Evolutionary conservation across 2,329 filamentous ascomycete genomes (phyloP).

Genomic region (Cryphonectria radicalis): DNA sequence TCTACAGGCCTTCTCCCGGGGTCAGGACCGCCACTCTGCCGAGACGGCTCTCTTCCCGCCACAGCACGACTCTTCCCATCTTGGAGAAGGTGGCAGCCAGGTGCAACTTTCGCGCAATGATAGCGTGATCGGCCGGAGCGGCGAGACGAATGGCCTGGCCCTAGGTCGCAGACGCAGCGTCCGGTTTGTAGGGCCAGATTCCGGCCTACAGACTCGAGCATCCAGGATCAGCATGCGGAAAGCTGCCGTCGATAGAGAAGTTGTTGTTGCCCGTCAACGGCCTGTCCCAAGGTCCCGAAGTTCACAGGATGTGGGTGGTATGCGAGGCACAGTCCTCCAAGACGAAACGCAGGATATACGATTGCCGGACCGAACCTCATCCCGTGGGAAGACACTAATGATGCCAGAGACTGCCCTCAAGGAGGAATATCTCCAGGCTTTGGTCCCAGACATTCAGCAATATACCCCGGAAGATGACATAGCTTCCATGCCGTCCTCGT

Average conservation of each 20-base stretch:
- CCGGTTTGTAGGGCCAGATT: constrained; percentile 49
- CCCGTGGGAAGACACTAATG: constrained; percentile 21
- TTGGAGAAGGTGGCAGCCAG: constrained; percentile 26
- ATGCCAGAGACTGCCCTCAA: constrained; percentile 10
- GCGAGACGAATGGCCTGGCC: constrained; percentile 32
- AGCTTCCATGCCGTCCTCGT: constrained; percentile 52
- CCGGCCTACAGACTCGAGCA: constrained; percentile 27
- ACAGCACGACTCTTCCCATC: constrained; percentile 28
- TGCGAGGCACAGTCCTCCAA: constrained; percentile 1
- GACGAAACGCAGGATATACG: constrained; percentile 5
- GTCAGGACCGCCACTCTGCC: constrained; percentile 46
- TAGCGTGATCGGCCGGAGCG: constrained; percentile 30
- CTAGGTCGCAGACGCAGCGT: constrained; percentile 58
- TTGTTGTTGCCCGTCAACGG: background rate
- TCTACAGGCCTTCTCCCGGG: constrained; percentile 60
- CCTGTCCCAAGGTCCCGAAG: constrained; percentile 21
- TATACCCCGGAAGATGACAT: constrained; percentile 54
- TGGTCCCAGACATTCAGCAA: constrained; percentile 46
- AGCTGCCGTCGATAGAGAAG: constrained; percentile 1
- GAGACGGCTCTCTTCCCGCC: constrained; percentile 43
- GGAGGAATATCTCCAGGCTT: constrained; percentile 41
- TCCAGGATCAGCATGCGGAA: constrained; percentile 25
- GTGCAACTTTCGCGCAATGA: constrained; percentile 30
- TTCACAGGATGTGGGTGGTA: constrained; percentile 13
- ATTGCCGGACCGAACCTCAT: constrained; percentile 23